Evolutionary conservation across 192 early-diverging fungal genomes (phyloP).

Genomic region (Podila epicladia): DNA sequence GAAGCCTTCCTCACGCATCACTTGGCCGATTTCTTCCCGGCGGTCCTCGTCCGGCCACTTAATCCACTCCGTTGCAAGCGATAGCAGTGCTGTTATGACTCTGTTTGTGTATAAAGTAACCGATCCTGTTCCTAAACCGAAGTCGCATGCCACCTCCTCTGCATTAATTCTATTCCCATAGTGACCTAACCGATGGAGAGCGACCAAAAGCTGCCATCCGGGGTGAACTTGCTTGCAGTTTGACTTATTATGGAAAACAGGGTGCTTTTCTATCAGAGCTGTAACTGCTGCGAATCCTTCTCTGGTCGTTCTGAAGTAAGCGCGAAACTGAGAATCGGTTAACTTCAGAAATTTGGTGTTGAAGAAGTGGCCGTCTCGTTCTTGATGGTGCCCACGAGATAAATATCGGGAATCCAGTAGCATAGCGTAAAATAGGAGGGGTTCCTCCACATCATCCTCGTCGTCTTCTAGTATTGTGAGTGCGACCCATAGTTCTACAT

Average conservation of each 20-base stretch:
- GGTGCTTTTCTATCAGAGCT: too few relatives aligned
- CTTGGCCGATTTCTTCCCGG: not conserved
- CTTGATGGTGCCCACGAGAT: too few relatives aligned
- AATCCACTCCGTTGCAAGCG: not conserved
- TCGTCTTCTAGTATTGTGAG: too few relatives aligned
- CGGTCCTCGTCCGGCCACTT: not conserved
- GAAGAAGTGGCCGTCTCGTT: too few relatives aligned
- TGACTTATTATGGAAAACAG: conserved; percentile 4
- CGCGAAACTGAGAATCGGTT: too few relatives aligned
- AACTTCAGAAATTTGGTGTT: too few relatives aligned
- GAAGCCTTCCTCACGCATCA: conserved; percentile 12
- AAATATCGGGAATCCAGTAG: too few relatives aligned
- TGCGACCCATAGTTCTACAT: too few relatives aligned
- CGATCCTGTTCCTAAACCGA: not conserved
- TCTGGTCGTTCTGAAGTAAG: too few relatives aligned
- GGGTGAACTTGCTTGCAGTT: conserved; percentile 2
- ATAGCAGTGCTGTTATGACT: conserved; percentile 3
- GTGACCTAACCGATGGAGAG: conserved; percentile 6
- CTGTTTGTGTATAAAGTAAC: not conserved
- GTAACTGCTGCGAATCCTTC: too few relatives aligned
- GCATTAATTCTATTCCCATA: not conserved
- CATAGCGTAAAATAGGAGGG: too few relatives aligned
- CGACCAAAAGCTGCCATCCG: conserved; percentile 4
- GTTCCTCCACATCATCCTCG: too few relatives aligned
- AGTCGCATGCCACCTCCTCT: not conserved